These are phyloP conservation scores for Panaeolus papilionaceus DNA, from an alignment of 768 basidiomycete genomes.

Conservation along the genomic window DNA sequence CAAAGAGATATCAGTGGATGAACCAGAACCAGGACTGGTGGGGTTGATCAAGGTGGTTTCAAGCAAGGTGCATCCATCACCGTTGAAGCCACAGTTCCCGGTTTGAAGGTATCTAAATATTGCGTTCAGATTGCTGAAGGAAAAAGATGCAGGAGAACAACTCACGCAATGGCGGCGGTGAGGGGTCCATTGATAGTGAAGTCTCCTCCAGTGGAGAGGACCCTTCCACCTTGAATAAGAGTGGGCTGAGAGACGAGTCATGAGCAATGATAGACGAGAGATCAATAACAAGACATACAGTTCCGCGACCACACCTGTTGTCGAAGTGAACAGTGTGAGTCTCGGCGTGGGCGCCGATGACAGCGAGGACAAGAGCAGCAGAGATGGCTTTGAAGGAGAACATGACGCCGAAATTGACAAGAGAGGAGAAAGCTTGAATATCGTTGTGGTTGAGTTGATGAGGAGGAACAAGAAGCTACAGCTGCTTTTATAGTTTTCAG, in stretches of 20 bases:
- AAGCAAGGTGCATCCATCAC: constrained; percentile 33
- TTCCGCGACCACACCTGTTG: constrained; percentile 42
- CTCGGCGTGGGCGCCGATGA: constrained; percentile 34
- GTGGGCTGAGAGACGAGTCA: constrained; percentile 29
- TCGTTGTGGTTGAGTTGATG: constrained; percentile 2
- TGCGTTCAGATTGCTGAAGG: background rate
- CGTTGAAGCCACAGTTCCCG: constrained; percentile 41
- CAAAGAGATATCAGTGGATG: constrained; percentile 29
- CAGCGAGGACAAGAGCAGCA: constrained; percentile 26
- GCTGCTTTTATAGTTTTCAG: constrained; percentile 7
- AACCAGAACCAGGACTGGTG: constrained; percentile 23
- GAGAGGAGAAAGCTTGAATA: background rate
- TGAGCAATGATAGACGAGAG: background rate
- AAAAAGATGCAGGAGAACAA: background rate
- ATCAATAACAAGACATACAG: constrained; percentile 27
- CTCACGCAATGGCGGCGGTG: constrained; percentile 43
- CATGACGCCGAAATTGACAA: constrained; percentile 12
- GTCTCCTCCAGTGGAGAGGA: constrained; percentile 39
- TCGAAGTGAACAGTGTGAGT: constrained; percentile 43
- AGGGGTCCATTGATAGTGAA: constrained; percentile 34
- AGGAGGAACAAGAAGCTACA: background rate
- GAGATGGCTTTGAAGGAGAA: constrained; percentile 25
- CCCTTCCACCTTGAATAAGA: constrained; percentile 34
- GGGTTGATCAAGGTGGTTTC: constrained; percentile 42
- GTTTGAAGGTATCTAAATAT: constrained; percentile 37